phyloP scores from a whole-genome alignment of 345 rosid species.

The Arabidopsis thaliana region DNA sequence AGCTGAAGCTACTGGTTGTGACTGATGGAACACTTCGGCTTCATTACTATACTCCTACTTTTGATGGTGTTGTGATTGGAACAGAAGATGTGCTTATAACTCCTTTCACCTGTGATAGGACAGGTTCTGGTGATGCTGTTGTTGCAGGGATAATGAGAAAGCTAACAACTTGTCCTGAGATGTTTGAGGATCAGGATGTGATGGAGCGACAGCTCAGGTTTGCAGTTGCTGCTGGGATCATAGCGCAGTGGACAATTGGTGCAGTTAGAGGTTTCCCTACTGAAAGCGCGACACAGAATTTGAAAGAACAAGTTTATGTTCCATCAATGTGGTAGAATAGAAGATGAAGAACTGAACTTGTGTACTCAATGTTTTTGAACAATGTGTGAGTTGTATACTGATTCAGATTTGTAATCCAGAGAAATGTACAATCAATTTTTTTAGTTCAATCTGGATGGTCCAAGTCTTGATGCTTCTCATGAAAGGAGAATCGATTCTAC shows the following conservation, averaged over 20 bases:
- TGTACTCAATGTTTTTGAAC: constrained; percentile 30
- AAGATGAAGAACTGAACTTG: constrained; percentile 19
- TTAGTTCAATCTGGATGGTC: neutral
- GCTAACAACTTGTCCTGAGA: constrained; percentile 73
- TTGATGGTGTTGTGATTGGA: constrained; percentile 83
- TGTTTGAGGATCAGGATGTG: constrained; percentile 74
- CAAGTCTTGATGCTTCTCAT: neutral
- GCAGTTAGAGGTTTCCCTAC: constrained; percentile 91
- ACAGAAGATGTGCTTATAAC: constrained; percentile 89
- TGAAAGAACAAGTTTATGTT: constrained; percentile 91
- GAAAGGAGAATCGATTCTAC: no score
- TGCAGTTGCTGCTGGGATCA: constrained; percentile 85
- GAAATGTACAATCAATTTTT: constrained; percentile 39
- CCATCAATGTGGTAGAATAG: constrained; percentile 89
- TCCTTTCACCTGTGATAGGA: constrained; percentile 90
- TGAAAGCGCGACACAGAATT: constrained; percentile 87
- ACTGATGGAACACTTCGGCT: constrained; percentile 88
- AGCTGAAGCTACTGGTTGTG: constrained; percentile 75
- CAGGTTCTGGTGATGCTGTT: constrained; percentile 96
- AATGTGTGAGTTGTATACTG: constrained; percentile 32
- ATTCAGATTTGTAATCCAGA: constrained; percentile 29
- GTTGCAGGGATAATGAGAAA: constrained; percentile 90
- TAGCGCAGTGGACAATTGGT: constrained; percentile 95
- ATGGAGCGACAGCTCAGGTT: constrained; percentile 89
- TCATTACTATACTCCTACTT: constrained; percentile 75